phyloP scores from a whole-genome alignment of 2,329 filamentous ascomycete species.

The Aspergillus sp. region DNA sequence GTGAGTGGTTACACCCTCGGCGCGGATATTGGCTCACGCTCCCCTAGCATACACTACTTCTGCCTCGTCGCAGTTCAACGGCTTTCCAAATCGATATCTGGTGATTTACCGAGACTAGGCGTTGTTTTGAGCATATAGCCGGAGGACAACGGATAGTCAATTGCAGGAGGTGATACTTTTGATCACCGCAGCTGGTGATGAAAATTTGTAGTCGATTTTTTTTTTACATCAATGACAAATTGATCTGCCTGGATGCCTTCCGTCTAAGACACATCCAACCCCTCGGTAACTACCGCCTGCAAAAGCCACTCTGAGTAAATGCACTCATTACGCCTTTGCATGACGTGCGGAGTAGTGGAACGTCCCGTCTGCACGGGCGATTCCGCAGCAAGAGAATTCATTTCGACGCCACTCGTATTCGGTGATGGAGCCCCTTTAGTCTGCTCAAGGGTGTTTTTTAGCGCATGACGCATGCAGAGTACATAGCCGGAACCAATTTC shows the following conservation, averaged over 20 bases:
- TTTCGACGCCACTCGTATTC: neutral
- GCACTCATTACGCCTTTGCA: neutral
- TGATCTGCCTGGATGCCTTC: neutral
- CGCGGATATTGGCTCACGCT: neutral
- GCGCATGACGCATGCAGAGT: neutral
- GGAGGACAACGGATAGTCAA: too few species aligned
- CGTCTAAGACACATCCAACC: neutral
- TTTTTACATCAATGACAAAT: neutral
- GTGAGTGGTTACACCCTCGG: constrained; percentile 11
- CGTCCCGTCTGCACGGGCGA: neutral
- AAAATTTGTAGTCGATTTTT: neutral
- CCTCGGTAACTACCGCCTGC: neutral
- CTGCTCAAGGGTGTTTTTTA: neutral
- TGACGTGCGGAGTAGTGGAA: neutral
- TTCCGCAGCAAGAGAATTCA: neutral
- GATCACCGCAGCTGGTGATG: too few species aligned
- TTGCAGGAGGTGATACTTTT: too few species aligned
- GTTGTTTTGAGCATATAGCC: too few species aligned
- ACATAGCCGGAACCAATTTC: neutral
- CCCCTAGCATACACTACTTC: constrained; percentile 17
- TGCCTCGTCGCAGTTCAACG: neutral
- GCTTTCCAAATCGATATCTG: too few species aligned
- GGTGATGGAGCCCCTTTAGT: neutral
- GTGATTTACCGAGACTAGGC: too few species aligned
- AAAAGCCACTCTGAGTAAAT: neutral